Conservation (phyloP, 2,329 filamentous ascomycete genomes). For the Chrysosporium queenslandicum region DNA sequence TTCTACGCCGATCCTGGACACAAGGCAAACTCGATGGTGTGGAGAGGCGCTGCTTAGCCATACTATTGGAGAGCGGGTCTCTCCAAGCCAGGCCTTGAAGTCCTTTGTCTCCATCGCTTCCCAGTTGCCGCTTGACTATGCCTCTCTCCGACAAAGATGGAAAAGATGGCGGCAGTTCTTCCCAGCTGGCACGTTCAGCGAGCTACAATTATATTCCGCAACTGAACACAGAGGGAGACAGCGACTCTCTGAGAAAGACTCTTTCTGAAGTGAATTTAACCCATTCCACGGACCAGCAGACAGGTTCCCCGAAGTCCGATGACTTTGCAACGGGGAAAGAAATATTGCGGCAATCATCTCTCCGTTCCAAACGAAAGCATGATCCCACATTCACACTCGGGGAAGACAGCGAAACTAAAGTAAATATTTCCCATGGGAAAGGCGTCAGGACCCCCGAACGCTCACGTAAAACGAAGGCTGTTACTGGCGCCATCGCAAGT, state of each 20-base stretch:
- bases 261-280: slow-evolving; percentile 42
- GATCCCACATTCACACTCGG: slow-evolving; percentile 6
- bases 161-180: slow-evolving; percentile 17
- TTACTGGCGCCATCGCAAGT: slow-evolving; percentile 43
- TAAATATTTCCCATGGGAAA: background rate
- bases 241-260: slow-evolving; percentile 39
- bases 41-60: background rate
- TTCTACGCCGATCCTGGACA: background rate
- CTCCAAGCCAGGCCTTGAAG: slow-evolving; percentile 19
- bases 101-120: slow-evolving; percentile 4
- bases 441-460: slow-evolving; percentile 20
- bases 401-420: background rate
- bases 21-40: slow-evolving; percentile 3
- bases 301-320: slow-evolving; percentile 23
- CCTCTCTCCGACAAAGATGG: slow-evolving; percentile 24
- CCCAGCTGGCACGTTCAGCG: slow-evolving; percentile 43
- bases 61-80: slow-evolving; percentile 36
- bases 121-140: slow-evolving; percentile 23
- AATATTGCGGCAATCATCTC: slow-evolving; percentile 34
- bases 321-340: slow-evolving; percentile 34
- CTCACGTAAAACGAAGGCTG: slow-evolving; percentile 21
- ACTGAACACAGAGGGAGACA: slow-evolving; percentile 26
- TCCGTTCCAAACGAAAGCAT: slow-evolving; percentile 25
- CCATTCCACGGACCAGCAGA: slow-evolving; percentile 29
- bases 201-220: slow-evolving; percentile 49